These are phyloP conservation scores for Detonula confervacea DNA, from an alignment of 352 stramenopile genomes.

Conservation along the genomic window DNA sequence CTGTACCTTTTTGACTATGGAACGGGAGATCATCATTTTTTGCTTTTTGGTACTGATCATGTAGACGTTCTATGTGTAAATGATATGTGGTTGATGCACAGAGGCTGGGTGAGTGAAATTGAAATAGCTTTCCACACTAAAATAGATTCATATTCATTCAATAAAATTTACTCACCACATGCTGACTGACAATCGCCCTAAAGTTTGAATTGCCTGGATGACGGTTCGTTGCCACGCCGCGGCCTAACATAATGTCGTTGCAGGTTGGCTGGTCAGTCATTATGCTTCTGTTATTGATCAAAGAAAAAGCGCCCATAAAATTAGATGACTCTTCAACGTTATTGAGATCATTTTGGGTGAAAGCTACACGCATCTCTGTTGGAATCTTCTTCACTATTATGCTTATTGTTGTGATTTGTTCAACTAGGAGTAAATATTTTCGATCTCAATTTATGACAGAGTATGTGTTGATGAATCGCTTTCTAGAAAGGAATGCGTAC, in stretches of 20 bases:
- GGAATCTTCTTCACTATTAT: too few species aligned
- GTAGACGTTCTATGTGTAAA: conserved; percentile 56
- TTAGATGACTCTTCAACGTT: too few species aligned
- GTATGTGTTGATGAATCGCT: too few species aligned
- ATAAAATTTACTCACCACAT: background rate
- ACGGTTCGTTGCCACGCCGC: conserved; percentile 25
- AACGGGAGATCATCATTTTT: conserved; percentile 77
- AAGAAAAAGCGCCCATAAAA: background rate
- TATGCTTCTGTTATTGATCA: background rate
- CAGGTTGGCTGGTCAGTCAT: conserved; percentile 2
- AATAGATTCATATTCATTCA: too few species aligned
- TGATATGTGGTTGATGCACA: background rate
- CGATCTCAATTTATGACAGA: too few species aligned
- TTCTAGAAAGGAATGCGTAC: too few species aligned
- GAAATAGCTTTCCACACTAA: too few species aligned
- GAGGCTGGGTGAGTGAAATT: too few species aligned
- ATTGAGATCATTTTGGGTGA: background rate
- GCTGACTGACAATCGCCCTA: conserved; percentile 5
- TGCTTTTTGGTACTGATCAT: conserved; percentile 72
- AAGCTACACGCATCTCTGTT: background rate
- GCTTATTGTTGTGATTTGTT: too few species aligned
- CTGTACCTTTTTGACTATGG: conserved; percentile 66
- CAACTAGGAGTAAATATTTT: too few species aligned
- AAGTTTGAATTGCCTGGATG: conserved; percentile 35
- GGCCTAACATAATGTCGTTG: conserved; percentile 20